Evolutionary conservation across 495 filamentous ascomycete species (phyloP).

Genomic region (Hypoxylon trugodes): DNA sequence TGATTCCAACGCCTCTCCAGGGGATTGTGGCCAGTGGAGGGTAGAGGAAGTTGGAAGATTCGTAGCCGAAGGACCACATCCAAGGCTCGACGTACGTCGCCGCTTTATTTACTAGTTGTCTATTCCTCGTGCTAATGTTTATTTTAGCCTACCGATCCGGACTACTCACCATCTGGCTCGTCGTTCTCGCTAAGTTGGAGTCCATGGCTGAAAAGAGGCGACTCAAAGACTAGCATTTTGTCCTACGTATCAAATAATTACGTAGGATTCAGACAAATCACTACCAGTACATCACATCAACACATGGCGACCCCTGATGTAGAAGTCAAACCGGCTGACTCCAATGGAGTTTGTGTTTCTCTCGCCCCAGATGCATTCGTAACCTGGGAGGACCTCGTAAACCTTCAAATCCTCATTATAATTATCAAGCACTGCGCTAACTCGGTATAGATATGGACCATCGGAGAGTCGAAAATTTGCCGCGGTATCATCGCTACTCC

Average conservation of each 20-base stretch:
- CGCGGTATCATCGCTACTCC: conserved; percentile 56
- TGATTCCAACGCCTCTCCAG: conserved; percentile 13
- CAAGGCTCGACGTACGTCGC: conserved; percentile 42
- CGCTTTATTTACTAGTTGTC: not conserved
- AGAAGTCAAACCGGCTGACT: conserved; percentile 40
- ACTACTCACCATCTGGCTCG: conserved; percentile 51
- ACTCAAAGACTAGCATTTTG: conserved; percentile 45
- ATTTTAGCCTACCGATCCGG: conserved; percentile 45
- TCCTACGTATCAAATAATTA: conserved; percentile 53
- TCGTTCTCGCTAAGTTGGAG: conserved; percentile 57
- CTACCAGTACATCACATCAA: conserved; percentile 37
- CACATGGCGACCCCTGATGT: conserved; percentile 40
- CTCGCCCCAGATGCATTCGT: conserved; percentile 56
- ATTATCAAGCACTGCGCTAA: conserved; percentile 21
- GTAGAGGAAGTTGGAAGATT: conserved; percentile 55
- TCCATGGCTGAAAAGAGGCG: conserved; percentile 48
- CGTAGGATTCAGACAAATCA: conserved; percentile 55
- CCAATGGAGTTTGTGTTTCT: conserved; percentile 51
- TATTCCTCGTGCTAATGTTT: conserved; percentile 4
- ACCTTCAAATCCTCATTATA: conserved; percentile 1
- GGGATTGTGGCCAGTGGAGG: conserved; percentile 48
- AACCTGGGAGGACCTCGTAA: conserved; percentile 56
- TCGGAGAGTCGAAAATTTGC: conserved; percentile 39
- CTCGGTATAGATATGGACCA: conserved; percentile 47
- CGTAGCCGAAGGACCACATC: conserved; percentile 53